Base-by-base conservation (phyloP, 1,284 basidiomycete species). In the Chalciporus sp. region DNA sequence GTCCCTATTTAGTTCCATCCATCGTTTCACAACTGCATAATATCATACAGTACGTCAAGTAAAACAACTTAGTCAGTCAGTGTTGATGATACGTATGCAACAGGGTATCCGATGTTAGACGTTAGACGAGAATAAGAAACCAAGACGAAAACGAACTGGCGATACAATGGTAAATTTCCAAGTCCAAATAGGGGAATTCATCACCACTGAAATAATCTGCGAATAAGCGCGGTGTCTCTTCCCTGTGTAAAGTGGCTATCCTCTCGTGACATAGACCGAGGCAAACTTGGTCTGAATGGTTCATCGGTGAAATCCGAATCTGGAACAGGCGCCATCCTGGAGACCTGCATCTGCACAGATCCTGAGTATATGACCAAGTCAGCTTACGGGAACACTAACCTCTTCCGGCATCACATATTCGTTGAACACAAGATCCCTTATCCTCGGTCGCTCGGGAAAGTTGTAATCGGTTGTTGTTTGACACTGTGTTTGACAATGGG, bases 401-500 rank as follows among this genome's bases (percentile, higher is more conserved):
- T 88, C 85, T 51, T 78, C 75, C 57, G 79, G 80, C 88, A 91
- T 89, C 28, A 88, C 65, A 62, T 61, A 60, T 31, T 78, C 73
- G 16, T 75, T 75, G 37, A 77, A 67, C 51, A 90, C 72, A 40
- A 90, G 67, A 23, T 81, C 75, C 42, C 74, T 68, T 47, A 90
- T 77, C 20, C 73, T 69, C 4, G 67, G 69, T 49, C 82, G 80
- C 42, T 82, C 79, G 16, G 69, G 65, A 57, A 86, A 84, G 50
- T 75, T 73, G 61, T 89, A 90, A 40, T 85, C 84, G 35, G 67
- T 70, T 1, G 80, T 77, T 47, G 72, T 77, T 46, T 78, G 78
- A 63, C 88, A 92, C 56, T 87, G 84, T n/a, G 80, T 71, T 69
- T 92, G 90, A 59, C 84, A 89, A 60, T 86, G 81, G 0, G 78